These are phyloP conservation scores for Citrus mangshanensis DNA, from an alignment of 345 rosid species.

Conservation along the genomic window DNA sequence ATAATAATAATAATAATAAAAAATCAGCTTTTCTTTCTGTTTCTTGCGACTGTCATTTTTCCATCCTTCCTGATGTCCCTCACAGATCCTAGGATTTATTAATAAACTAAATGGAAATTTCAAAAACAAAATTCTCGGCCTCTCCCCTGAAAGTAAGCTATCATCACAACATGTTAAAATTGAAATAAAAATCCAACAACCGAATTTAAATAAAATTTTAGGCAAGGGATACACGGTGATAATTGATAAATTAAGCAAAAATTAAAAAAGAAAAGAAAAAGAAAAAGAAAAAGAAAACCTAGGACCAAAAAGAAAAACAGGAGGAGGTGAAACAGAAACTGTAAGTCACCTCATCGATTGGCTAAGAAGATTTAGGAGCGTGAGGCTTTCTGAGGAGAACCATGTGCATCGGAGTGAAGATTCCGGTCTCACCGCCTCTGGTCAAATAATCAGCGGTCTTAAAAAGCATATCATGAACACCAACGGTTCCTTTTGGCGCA, in stretches of 20 bases:
- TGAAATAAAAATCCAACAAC: constrained; percentile 21
- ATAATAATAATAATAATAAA: too few relatives aligned
- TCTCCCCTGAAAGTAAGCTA: background rate
- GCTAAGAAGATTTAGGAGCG: constrained; percentile 22
- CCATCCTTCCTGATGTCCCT: background rate
- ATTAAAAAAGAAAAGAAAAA: background rate
- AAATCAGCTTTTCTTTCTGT: background rate
- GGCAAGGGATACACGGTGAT: constrained; percentile 9
- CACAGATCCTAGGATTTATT: background rate
- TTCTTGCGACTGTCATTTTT: background rate
- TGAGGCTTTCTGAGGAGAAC: constrained; percentile 84
- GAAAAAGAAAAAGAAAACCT: background rate
- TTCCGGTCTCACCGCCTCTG: constrained; percentile 81
- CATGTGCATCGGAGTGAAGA: constrained; percentile 95
- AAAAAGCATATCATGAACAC: constrained; percentile 91
- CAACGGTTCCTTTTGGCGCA: constrained; percentile 94
- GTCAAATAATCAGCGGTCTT: constrained; percentile 80
- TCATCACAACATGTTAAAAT: background rate
- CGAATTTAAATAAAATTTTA: constrained; percentile 13
- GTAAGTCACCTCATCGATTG: constrained; percentile 8
- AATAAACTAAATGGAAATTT: background rate
- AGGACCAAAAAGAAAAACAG: constrained; percentile 12
- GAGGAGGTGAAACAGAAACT: background rate
- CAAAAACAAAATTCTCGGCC: background rate
- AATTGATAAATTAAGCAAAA: background rate